A percentile compares a stretch with the other conserved stretches of the same genome.
Conservation (phyloP, 345 rosid species). For the Chamaenerion angustifolium region DNA sequence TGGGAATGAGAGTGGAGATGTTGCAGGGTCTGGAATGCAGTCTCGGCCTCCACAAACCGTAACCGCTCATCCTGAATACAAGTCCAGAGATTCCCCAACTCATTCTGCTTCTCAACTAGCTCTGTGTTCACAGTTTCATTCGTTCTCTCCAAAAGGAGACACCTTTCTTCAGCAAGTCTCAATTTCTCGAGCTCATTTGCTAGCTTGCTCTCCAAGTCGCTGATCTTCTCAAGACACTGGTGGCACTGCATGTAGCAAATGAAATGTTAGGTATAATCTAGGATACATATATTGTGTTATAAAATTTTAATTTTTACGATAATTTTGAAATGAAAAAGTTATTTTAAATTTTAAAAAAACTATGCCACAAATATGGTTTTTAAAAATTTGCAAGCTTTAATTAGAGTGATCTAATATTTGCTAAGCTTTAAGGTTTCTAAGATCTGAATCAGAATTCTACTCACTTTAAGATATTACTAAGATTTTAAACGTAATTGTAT, state of each 20-base stretch:
- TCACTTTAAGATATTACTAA: too few species aligned
- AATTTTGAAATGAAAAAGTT: too few species aligned
- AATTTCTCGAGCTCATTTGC: slow-evolving; percentile 49
- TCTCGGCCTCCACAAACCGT: slow-evolving; percentile 88
- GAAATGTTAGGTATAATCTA: too few species aligned
- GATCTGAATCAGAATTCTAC: too few species aligned
- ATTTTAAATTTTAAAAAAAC: too few species aligned
- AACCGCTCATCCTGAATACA: slow-evolving; percentile 77
- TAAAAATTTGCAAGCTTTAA: too few species aligned
- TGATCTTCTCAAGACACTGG: slow-evolving; percentile 62
- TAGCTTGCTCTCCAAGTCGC: slow-evolving; percentile 51
- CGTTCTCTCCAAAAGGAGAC: slow-evolving; percentile 56
- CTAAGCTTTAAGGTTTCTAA: too few species aligned
- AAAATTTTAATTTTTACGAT: too few species aligned
- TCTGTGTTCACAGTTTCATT: slow-evolving; percentile 66
- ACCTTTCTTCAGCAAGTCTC: slow-evolving; percentile 73
- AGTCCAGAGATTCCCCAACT: slow-evolving; percentile 74
- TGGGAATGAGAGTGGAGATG: slow-evolving; percentile 91
- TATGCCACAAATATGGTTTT: too few species aligned
- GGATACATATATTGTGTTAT: too few species aligned
- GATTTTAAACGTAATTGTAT: too few species aligned
- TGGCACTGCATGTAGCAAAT: slow-evolving; percentile 40
- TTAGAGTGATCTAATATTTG: too few species aligned
- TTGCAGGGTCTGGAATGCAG: slow-evolving; percentile 94
- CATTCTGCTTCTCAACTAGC: slow-evolving; percentile 76